Base-by-base conservation (phyloP, 345 rosid genomes). In the Xanthoceras sorbifolium region DNA sequence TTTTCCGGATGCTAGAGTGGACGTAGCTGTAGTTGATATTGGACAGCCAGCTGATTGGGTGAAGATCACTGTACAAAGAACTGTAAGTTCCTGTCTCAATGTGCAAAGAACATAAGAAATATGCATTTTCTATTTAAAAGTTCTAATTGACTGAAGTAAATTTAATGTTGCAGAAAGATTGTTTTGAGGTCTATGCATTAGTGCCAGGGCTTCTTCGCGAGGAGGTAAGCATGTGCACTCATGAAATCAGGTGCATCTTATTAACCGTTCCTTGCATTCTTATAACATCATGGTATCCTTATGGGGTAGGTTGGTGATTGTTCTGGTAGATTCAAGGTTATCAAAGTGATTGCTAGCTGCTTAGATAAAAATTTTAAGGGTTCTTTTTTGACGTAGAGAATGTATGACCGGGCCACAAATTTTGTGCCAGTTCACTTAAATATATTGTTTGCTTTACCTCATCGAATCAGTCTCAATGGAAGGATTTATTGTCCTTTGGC, bases 11-110 rank as follows among this genome's bases (percentile, higher is more conserved):
- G 65, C 74, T 74, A 91, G 95, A 73, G 74, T 86, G 85, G 89
- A 88, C 31, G 81, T 80, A 22, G 84, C 82, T 23, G 84, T 91
- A 48, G 87, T 83, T 75, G 93, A 88, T 64, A 66, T 89, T 55
- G 95, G 95, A 69, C 74, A 85, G 3, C 89, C 91, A 10, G 93
- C 95, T 67, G 91, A 89, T 77, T 91, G 95, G 95, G 93, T 91
- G 76, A 91, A 89, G 84, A 83, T 91, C 82, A 91, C 84, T 74
- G 91, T 89, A 50, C 95, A 84, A 83, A 86, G 73, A 78, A 84
- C 91, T 23, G 95, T 91, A 81, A 87, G 93, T 77, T 75, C 23
- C 11, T 25, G 20, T 71, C 11, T 17, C 65, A 20, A 18, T 67
- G 42, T 55, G 22, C 12, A 67, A 61, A 7, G 31, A 59, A 42